Evolutionary conservation across 2,329 filamentous ascomycete species (phyloP).

Genomic region (Pestalotiopsis sp.): DNA sequence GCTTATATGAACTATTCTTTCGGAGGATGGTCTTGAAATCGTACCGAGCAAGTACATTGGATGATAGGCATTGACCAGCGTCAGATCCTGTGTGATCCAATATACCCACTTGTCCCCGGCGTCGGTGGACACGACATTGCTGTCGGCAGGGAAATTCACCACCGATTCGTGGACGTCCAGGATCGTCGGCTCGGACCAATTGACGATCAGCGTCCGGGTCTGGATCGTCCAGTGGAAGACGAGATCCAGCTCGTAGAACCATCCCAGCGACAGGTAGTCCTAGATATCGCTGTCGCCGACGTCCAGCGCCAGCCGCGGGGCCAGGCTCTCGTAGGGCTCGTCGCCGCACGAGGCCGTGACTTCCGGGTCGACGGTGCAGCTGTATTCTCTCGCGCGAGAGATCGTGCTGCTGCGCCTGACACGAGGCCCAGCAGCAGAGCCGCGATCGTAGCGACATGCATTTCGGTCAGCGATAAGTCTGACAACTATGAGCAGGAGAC

Average conservation of each 20-base stretch:
- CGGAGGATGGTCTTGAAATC: no score
- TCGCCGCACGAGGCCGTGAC: conserved; percentile 32
- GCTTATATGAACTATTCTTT: neutral
- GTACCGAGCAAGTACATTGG: conserved; percentile 19
- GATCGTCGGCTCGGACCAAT: conserved; percentile 48
- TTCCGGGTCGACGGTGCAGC: conserved; percentile 15
- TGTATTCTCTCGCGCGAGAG: neutral
- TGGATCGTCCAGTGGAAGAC: conserved; percentile 49
- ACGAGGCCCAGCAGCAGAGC: neutral
- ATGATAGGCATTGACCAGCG: conserved; percentile 11
- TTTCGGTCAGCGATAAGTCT: neutral
- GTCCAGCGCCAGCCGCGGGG: conserved; percentile 30
- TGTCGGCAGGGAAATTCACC: conserved; percentile 23
- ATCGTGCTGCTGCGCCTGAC: neutral
- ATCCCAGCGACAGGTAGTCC: conserved; percentile 20
- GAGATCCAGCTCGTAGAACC: conserved; percentile 16
- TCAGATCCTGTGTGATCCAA: conserved; percentile 27
- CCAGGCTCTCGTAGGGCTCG: conserved; percentile 31
- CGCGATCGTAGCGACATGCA: neutral
- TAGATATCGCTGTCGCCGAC: conserved; percentile 29
- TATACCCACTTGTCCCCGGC: conserved; percentile 32
- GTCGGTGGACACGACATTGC: conserved; percentile 28
- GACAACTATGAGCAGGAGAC: neutral
- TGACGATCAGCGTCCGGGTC: conserved; percentile 42
- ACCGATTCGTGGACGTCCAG: conserved; percentile 25